These are phyloP conservation scores for Saccharomycopsis crataegensis DNA, from an alignment of 1,139 yeast species.

Conservation along the genomic window DNA sequence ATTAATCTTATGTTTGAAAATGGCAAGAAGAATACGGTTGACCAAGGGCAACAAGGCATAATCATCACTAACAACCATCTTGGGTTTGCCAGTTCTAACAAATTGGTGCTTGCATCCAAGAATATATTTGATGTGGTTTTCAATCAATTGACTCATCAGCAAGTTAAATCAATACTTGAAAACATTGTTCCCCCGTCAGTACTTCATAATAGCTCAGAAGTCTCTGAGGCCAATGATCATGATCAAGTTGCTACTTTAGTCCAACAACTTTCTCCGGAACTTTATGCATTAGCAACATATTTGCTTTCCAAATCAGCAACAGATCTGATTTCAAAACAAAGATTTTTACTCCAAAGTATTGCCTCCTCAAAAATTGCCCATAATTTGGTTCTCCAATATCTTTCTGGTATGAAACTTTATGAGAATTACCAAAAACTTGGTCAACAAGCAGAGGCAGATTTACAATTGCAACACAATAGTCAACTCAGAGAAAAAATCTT, in stretches of 20 bases:
- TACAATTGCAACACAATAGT: constrained; percentile 6
- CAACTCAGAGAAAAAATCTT: not conserved
- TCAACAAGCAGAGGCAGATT: constrained; percentile 7
- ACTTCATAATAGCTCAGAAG: not conserved
- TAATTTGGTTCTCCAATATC: constrained; percentile 8
- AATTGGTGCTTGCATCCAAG: constrained; percentile 3
- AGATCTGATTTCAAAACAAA: constrained; percentile 9
- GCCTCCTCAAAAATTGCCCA: constrained; percentile 6
- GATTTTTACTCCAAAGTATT: constrained; percentile 5
- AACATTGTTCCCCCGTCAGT: not conserved
- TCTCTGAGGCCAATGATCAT: too few relatives aligned
- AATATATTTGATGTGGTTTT: constrained; percentile 9
- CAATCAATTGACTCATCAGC: constrained; percentile 4
- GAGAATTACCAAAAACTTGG: constrained; percentile 11
- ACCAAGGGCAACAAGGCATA: not conserved
- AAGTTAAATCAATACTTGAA: not conserved
- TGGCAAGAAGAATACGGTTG: not conserved
- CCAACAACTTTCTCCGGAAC: constrained; percentile 1
- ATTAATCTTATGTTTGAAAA: not conserved
- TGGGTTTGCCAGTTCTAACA: constrained; percentile 2
- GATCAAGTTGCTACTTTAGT: too few relatives aligned
- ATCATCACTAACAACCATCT: not conserved
- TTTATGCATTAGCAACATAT: constrained; percentile 4
- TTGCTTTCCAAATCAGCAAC: constrained; percentile 3
- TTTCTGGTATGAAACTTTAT: constrained; percentile 6